These are phyloP conservation scores for Zygnema circumcarinatum DNA, from an alignment of 139 green algal genomes.

Conservation along the genomic window DNA sequence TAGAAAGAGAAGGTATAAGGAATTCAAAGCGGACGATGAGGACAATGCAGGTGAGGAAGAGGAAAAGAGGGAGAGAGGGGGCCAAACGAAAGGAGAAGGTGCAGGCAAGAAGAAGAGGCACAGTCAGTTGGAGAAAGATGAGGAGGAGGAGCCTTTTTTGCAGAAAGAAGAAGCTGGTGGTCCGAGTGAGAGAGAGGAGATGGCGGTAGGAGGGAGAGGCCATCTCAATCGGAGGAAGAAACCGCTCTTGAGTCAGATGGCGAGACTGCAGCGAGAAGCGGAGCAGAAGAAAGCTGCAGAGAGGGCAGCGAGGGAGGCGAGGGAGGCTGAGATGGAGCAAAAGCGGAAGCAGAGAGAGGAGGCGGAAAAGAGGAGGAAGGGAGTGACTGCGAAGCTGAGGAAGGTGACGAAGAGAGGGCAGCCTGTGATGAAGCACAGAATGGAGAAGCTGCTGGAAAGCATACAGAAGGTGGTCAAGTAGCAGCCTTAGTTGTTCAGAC, in stretches of 20 bases:
- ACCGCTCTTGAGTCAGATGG: slow-evolving; percentile 23
- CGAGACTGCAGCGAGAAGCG: not conserved
- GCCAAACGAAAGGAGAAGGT: too few relatives aligned
- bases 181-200: too few relatives aligned
- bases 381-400: slow-evolving; percentile 3
- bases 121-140: too few relatives aligned
- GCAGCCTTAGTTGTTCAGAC: too few relatives aligned
- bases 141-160: too few relatives aligned
- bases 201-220: too few relatives aligned
- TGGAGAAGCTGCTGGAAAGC: slow-evolving; percentile 39
- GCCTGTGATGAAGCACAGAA: slow-evolving; percentile 53
- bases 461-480: slow-evolving; percentile 17
- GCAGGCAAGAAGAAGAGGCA: too few relatives aligned
- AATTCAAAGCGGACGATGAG: not conserved
- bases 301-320: not conserved
- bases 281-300: slow-evolving; percentile 6
- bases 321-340: not conserved
- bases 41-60: not conserved
- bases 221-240: too few relatives aligned
- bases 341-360: not conserved
- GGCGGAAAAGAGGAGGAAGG: slow-evolving; percentile 8
- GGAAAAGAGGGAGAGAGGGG: not conserved
- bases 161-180: too few relatives aligned
- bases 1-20: not conserved
- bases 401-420: slow-evolving; percentile 41